Evolutionary conservation across 176 grass and related monocot genomes (phyloP), one percentile per base, ranked within the genome.

Genomic region (Cenchrus fungigraminus): DNA sequence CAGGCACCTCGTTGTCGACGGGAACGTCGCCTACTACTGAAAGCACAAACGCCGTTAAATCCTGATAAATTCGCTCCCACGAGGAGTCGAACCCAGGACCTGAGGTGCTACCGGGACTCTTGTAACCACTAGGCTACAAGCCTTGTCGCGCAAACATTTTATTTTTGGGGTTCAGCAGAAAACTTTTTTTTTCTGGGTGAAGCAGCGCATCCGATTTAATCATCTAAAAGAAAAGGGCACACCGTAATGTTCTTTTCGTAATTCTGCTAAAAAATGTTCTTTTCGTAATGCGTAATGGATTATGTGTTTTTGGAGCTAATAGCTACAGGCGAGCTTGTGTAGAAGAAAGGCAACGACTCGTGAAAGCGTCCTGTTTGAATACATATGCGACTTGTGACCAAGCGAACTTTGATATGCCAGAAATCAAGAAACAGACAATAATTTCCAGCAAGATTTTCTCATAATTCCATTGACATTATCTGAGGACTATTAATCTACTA

Each of bases 391-490:
- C 6, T 3, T 22, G 19, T 17, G 9, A 28, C n/a, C 59, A 62
- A 20, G 19, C 58, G 20, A 9, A 32, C 12, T 65, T 60, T 60
- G 10, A 4, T 7, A 67, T 7, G 14, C 6, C 8, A 73, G n/a
- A 51, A 28, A 51, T 8, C 19, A 59, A 6, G 20, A 58, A 3
- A 29, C 29, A 80, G 6, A 50, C 6, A 0, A 0, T 9, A 44
- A 25, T 17, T 65, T 58, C 71, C 29, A 44, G 56, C 15, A 53
- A 71, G 60, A 52, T 31, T 34, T 72, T 76, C 51, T 12, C 51
- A 34, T 14, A 25, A 68, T 67, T 82, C 44, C 8, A 8, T 5
- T 20, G 70, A 68, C 44, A 65, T 78, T 79, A 74, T 75, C 28
- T 56, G 29, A 84, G 34, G 45, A 71, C 25, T 42, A 46, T 50